These are phyloP conservation scores for Pythium monospermum DNA, from an alignment of 352 stramenopile genomes.

Conservation along the genomic window DNA sequence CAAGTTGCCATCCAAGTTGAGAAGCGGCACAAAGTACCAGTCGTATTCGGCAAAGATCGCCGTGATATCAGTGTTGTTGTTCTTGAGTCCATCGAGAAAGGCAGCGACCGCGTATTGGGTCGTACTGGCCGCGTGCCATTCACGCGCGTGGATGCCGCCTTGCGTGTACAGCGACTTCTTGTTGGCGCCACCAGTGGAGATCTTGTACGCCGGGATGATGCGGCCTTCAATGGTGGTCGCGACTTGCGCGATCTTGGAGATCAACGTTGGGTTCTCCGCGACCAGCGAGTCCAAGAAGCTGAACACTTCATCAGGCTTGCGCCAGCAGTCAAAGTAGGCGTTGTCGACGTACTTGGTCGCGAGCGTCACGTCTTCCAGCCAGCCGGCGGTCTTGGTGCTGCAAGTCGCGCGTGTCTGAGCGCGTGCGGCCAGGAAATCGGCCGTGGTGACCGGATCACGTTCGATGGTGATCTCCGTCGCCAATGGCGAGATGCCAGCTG, in stretches of 20 bases:
- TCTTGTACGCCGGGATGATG: conserved; percentile 27
- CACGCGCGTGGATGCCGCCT: conserved; percentile 28
- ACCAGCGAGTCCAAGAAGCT: conserved; percentile 26
- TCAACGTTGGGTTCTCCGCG: conserved; percentile 19
- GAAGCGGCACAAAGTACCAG: conserved; percentile 32
- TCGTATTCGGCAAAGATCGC: conserved; percentile 27
- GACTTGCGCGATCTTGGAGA: conserved; percentile 28
- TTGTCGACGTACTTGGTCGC: conserved; percentile 25
- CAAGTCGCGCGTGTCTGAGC: conserved; percentile 5
- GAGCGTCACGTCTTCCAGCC: conserved; percentile 6
- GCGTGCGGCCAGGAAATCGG: not conserved
- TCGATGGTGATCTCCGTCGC: conserved; percentile 9
- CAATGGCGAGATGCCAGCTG: not conserved
- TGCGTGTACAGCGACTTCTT: conserved; percentile 26
- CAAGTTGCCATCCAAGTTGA: conserved; percentile 30
- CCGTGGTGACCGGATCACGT: conserved; percentile 16
- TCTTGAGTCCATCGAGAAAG: conserved; percentile 22
- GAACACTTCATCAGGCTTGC: conserved; percentile 21
- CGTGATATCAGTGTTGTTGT: conserved; percentile 15
- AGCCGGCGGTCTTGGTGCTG: not conserved
- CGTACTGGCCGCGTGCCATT: conserved; percentile 27
- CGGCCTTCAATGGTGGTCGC: conserved; percentile 20
- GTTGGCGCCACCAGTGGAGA: conserved; percentile 18
- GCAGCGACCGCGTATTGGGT: conserved; percentile 24
- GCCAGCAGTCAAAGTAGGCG: conserved; percentile 34